Evolutionary conservation across 108 stramenopile species (phyloP).

Genomic region (Parmales sp.): DNA sequence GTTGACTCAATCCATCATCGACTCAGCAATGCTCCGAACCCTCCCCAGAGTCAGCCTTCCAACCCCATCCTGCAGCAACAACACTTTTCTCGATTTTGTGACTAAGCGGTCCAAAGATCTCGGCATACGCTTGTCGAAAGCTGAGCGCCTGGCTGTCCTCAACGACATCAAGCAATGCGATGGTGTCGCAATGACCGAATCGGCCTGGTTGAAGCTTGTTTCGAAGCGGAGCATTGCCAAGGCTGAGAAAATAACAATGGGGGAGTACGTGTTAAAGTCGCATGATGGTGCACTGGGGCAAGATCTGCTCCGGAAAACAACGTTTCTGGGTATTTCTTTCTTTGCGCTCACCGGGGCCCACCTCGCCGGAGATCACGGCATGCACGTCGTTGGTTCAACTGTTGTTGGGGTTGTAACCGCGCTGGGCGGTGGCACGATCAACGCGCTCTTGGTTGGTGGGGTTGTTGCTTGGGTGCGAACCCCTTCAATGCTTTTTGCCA

Average conservation of each 20-base stretch:
- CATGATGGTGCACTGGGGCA: conserved; percentile 7
- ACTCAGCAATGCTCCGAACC: neutral
- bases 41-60: neutral
- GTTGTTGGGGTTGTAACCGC: conserved; percentile 24
- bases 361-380: conserved; percentile 23
- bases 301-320: neutral
- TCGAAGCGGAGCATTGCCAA: neutral
- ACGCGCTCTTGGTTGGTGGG: conserved; percentile 21
- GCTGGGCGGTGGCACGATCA: conserved; percentile 32
- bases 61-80: neutral
- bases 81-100: neutral
- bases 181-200: neutral
- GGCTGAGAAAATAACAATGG: neutral
- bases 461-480: conserved; percentile 26
- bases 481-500: conserved; percentile 12
- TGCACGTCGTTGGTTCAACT: conserved; percentile 25
- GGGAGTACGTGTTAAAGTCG: neutral
- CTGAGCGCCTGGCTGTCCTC: neutral
- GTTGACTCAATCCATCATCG: neutral
- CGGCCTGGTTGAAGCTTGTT: neutral
- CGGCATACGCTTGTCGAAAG: neutral
- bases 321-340: conserved; percentile 8
- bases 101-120: neutral
- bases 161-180: neutral
- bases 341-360: conserved; percentile 26